phyloP scores from a whole-genome alignment of 805 yeast species.

The Lachancea kluyveri region DNA sequence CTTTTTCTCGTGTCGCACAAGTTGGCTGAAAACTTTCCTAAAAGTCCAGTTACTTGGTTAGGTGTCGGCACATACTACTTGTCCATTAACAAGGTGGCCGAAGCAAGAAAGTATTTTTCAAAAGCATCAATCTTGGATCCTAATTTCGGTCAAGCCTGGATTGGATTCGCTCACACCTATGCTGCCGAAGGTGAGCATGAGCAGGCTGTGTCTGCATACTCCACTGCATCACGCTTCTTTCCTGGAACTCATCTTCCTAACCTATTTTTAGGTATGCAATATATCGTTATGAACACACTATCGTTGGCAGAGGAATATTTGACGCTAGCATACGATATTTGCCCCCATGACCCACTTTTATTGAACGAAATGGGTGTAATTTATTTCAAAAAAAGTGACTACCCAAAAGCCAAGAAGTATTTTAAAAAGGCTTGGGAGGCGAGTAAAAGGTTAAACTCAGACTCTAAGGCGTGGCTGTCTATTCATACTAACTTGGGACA shows the following conservation, averaged over 20 bases:
- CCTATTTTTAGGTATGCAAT: slow-evolving; percentile 93
- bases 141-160: slow-evolving; percentile 92
- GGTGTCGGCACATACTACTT: slow-evolving; percentile 89
- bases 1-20: slow-evolving; percentile 77
- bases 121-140: slow-evolving; percentile 87
- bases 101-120: slow-evolving; percentile 82
- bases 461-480: slow-evolving; percentile 77
- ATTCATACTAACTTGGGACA: slow-evolving; percentile 86
- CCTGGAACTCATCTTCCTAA: slow-evolving; percentile 89
- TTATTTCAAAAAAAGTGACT: slow-evolving; percentile 68
- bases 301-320: slow-evolving; percentile 84
- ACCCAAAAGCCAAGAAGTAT: slow-evolving; percentile 60
- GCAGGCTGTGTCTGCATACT: slow-evolving; percentile 94
- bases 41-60: slow-evolving; percentile 79
- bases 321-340: slow-evolving; percentile 63
- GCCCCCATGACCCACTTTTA: slow-evolving; percentile 80
- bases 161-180: slow-evolving; percentile 97
- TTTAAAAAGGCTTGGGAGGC: slow-evolving; percentile 67
- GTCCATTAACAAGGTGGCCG: slow-evolving; percentile 61
- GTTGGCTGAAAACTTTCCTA: slow-evolving; percentile 78
- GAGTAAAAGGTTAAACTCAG: slow-evolving; percentile 63
- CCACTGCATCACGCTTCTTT: slow-evolving; percentile 88
- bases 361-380: slow-evolving; percentile 92
- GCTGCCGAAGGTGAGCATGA: slow-evolving; percentile 99
- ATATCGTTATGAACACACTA: slow-evolving; percentile 77